phyloP scores from a whole-genome alignment of 2,329 filamentous ascomycete genomes.

The Hypocrella siamensis region DNA sequence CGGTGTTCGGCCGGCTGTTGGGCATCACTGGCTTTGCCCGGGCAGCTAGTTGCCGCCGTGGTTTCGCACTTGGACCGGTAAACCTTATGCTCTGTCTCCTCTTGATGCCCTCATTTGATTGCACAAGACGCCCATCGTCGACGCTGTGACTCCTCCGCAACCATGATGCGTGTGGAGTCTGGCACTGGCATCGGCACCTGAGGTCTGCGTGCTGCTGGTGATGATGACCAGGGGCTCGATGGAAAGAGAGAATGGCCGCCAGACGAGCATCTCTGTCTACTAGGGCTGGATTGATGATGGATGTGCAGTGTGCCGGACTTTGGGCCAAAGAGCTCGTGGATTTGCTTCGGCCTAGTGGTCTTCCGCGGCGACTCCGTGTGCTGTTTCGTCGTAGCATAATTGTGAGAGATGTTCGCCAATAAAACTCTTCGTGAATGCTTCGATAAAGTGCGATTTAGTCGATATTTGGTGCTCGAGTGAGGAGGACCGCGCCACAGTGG shows the following conservation, averaged over 20 bases:
- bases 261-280: conserved; percentile 44
- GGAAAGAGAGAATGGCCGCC: conserved; percentile 46
- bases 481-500: too few species aligned
- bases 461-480: background rate
- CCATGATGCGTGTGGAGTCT: conserved; percentile 11
- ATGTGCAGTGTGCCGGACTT: conserved; percentile 24
- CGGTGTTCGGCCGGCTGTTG: background rate
- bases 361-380: conserved; percentile 22
- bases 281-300: conserved; percentile 30
- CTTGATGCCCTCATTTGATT: conserved; percentile 5
- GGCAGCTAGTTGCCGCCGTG: conserved; percentile 13
- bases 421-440: too few species aligned
- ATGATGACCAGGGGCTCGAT: conserved; percentile 32
- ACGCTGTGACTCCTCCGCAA: conserved; percentile 8
- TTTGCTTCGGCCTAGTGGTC: conserved; percentile 33
- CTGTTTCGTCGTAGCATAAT: conserved; percentile 36
- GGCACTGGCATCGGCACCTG: conserved; percentile 1
- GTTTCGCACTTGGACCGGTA: conserved; percentile 17
- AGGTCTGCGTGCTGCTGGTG: background rate
- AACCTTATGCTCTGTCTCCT: conserved; percentile 41
- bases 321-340: conserved; percentile 29
- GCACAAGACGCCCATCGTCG: conserved; percentile 5
- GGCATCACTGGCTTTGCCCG: conserved; percentile 9
- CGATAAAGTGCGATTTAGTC: background rate
- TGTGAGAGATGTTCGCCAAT: too few species aligned